A percentile compares a stretch with the other conserved stretches of the same genome.
Evolutionary conservation across 306 rosid genomes (phyloP).

Genomic region (Pachyrhizus erosus): DNA sequence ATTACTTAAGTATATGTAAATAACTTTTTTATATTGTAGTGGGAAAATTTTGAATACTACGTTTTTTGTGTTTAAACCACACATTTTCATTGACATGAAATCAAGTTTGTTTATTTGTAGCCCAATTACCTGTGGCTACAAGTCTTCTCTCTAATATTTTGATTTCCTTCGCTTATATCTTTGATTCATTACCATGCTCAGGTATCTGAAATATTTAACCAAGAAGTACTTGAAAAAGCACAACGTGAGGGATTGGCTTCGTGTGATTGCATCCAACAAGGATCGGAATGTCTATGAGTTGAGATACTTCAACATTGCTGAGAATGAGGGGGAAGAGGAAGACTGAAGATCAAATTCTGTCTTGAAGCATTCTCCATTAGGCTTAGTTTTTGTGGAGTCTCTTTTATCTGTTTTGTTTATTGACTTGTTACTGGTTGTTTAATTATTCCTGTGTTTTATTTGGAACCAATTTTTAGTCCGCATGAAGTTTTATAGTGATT

Average conservation of each 20-base stretch:
- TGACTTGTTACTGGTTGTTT: conserved; percentile 41
- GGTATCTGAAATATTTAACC: conserved; percentile 84
- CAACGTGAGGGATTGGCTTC: conserved; percentile 96
- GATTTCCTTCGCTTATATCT: neutral
- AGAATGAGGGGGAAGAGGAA: conserved; percentile 95
- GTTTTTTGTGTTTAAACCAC: neutral
- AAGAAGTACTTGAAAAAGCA: conserved; percentile 97
- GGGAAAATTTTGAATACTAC: neutral
- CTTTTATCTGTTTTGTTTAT: conserved; percentile 29
- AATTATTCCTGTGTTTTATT: conserved; percentile 29
- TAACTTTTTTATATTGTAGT: neutral
- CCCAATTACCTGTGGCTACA: neutral
- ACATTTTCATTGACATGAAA: neutral
- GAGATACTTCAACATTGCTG: conserved; percentile 95
- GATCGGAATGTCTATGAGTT: conserved; percentile 83
- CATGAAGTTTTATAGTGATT: conserved; percentile 35
- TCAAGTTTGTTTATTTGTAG: neutral
- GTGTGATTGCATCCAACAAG: conserved; percentile 92
- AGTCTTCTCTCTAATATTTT: neutral
- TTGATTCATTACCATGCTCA: conserved; percentile 20
- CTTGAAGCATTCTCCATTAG: conserved; percentile 38
- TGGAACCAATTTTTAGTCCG: conserved; percentile 13
- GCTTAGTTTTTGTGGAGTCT: conserved; percentile 29
- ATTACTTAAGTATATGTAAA: neutral
- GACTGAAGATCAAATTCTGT: conserved; percentile 51